These are phyloP conservation scores for Pythium folliculosum DNA, from an alignment of 352 stramenopile genomes.

Conservation along the genomic window DNA sequence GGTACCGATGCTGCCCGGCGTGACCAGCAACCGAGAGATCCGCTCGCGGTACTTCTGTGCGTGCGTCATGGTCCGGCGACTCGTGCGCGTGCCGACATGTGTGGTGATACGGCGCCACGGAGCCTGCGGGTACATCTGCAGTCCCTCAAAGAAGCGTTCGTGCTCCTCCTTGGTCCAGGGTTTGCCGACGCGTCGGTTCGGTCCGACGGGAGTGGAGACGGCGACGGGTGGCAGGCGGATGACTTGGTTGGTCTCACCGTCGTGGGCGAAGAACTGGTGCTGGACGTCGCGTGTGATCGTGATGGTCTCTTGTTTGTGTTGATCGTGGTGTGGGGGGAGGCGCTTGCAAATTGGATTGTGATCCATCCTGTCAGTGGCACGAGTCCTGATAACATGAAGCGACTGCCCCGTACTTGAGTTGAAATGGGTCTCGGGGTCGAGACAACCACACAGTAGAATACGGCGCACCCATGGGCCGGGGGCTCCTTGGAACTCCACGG, in stretches of 20 bases:
- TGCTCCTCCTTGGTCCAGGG: slow-evolving; percentile 53
- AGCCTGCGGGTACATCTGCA: slow-evolving; percentile 48
- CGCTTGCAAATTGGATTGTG: not conserved
- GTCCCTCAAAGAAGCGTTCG: slow-evolving; percentile 45
- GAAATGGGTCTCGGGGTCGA: no score
- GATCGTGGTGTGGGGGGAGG: not conserved
- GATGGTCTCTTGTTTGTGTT: slow-evolving; percentile 11
- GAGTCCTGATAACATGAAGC: no score
- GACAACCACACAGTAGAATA: no score
- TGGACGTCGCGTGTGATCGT: slow-evolving; percentile 11
- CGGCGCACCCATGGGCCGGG: no score
- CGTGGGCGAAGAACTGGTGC: slow-evolving; percentile 18
- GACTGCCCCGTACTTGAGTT: no score
- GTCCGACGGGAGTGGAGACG: slow-evolving; percentile 5
- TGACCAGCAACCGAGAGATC: slow-evolving; percentile 31
- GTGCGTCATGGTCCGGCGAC: slow-evolving; percentile 57
- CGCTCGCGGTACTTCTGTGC: slow-evolving; percentile 60
- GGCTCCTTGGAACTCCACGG: no score
- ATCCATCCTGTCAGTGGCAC: not conserved
- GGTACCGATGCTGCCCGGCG: not conserved
- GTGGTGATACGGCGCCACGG: slow-evolving; percentile 50
- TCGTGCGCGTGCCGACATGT: slow-evolving; percentile 48
- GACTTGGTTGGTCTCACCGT: slow-evolving; percentile 12
- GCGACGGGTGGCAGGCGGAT: slow-evolving; percentile 15
- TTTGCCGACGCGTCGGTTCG: slow-evolving; percentile 6